Base-by-base conservation (phyloP, 2,329 filamentous ascomycete genomes). In the Sphaceloma murrayae region DNA sequence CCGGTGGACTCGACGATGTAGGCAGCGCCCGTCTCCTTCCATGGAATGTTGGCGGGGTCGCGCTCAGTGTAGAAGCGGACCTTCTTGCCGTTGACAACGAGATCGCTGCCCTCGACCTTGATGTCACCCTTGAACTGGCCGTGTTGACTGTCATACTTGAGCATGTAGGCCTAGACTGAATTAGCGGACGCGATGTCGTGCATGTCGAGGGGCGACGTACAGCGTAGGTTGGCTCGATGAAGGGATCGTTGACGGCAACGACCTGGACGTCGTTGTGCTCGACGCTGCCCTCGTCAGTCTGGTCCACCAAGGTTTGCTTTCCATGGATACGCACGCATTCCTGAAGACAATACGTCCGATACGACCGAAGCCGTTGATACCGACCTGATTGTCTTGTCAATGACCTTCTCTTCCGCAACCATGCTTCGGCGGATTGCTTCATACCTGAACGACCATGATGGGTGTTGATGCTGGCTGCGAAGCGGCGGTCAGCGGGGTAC, bases 311-410 rank as follows among this genome's bases (percentile, higher is more conserved):
- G 43, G 46, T 26, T 34, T 51, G 48, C 24, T 7, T 27, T n/a
- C n/a, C 24, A 27, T 6, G 46, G 26, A 26, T 19, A 77, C 76
- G 67, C 65, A 81, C 77, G 89, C 85, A 75, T 95, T 96, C 75
- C 89, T 86, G 84, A 96, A 91, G 76, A 96, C 78, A 69, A 98
- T 95, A 69, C 91, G 85, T 64, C 91, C 91, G 72, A 98, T 98
- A 72, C 91, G 88, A 75, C 91, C 91, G 77, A 98, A 98, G 70
- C 91, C 89, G 83, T 95, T 96, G 82, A 94, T 95, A 69, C 87
- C 87, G 67, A 93, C 85, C 80, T 93, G 78, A 66, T 74, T 67
- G 65, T 43, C 52, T 10, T 29, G 19, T 33, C 22, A 38, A 43
- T 36, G 30, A 29, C 27, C 5, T 34, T 31, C 19, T 38, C 16